These are phyloP conservation scores for Neoarthrinium moseri DNA, from an alignment of 2,329 filamentous ascomycete species.

Conservation along the genomic window DNA sequence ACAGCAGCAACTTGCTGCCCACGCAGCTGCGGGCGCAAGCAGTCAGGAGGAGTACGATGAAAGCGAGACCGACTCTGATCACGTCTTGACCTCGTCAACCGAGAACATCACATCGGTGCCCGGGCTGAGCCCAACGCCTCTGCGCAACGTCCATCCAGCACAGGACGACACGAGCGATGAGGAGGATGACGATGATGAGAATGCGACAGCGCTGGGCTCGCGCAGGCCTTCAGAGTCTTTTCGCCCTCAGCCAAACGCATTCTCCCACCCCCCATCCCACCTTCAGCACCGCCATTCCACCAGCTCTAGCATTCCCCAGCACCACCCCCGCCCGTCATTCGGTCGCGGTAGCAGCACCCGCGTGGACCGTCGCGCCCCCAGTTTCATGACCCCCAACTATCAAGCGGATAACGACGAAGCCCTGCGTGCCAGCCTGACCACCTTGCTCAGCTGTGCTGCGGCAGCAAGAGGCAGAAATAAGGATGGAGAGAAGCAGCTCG, in stretches of 20 bases:
- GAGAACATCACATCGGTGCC: conserved; percentile 43
- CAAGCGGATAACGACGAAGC: conserved; percentile 92
- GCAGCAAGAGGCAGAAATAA: conserved; percentile 83
- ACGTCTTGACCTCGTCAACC: conserved; percentile 56
- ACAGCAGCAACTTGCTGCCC: conserved; percentile 32
- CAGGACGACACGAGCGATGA: conserved; percentile 46
- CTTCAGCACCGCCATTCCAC: conserved; percentile 49
- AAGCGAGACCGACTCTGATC: conserved; percentile 86
- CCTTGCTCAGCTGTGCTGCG: conserved; percentile 89
- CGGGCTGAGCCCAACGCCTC: conserved; percentile 32
- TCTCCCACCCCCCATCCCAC: conserved; percentile 73
- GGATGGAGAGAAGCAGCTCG: conserved; percentile 39
- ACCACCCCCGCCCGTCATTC: conserved; percentile 49
- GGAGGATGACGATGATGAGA: conserved; percentile 67
- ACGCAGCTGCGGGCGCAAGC: conserved; percentile 52
- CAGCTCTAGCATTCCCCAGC: conserved; percentile 45
- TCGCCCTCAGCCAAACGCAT: conserved; percentile 87
- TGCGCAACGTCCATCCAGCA: conserved; percentile 31
- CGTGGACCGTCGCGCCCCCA: conserved; percentile 46
- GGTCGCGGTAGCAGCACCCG: conserved; percentile 47
- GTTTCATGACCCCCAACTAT: conserved; percentile 70
- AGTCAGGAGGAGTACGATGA: conserved; percentile 96
- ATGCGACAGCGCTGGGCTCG: conserved; percentile 74
- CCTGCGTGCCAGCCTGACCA: conserved; percentile 88
- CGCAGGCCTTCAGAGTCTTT: conserved; percentile 58